These are phyloP conservation scores for Candida hungchunana DNA, from an alignment of 805 yeast genomes.

Conservation along the genomic window DNA sequence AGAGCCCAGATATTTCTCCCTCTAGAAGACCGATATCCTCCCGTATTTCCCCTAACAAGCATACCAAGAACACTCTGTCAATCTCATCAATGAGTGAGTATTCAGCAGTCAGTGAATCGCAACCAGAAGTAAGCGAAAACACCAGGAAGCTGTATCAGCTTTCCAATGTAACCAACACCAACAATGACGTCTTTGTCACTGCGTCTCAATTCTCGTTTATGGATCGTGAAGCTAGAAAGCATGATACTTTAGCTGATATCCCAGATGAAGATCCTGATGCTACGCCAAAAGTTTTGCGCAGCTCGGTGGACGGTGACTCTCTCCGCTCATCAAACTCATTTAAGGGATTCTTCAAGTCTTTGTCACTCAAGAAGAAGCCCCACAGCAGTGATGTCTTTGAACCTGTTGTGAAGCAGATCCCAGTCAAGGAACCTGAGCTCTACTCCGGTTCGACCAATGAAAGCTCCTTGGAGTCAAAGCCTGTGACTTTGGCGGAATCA, in stretches of 20 bases:
- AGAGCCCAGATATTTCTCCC: constrained; percentile 8
- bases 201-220: constrained; percentile 34
- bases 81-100: constrained; percentile 24
- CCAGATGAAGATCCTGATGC: constrained; percentile 4
- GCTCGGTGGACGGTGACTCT: constrained; percentile 7
- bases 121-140: constrained; percentile 4
- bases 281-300: constrained; percentile 7
- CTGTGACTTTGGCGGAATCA: constrained; percentile 16
- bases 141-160: constrained; percentile 17
- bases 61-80: constrained; percentile 15
- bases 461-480: constrained; percentile 9
- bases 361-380: constrained; percentile 20
- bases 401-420: constrained; percentile 13
- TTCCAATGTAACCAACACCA: constrained; percentile 15
- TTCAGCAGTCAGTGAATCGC: constrained; percentile 19
- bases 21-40: constrained; percentile 4
- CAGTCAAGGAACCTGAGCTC: constrained; percentile 8
- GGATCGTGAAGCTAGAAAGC: constrained; percentile 11
- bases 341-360: constrained; percentile 22
- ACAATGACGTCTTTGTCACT: constrained; percentile 34
- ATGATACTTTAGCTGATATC: constrained; percentile 3
- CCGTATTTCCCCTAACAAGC: constrained; percentile 7
- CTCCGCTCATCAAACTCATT: constrained; percentile 21
- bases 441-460: constrained; percentile 8
- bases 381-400: constrained; percentile 14